Evolutionary conservation across 768 basidiomycete species (phyloP).

Genomic region (Postia placenta): DNA sequence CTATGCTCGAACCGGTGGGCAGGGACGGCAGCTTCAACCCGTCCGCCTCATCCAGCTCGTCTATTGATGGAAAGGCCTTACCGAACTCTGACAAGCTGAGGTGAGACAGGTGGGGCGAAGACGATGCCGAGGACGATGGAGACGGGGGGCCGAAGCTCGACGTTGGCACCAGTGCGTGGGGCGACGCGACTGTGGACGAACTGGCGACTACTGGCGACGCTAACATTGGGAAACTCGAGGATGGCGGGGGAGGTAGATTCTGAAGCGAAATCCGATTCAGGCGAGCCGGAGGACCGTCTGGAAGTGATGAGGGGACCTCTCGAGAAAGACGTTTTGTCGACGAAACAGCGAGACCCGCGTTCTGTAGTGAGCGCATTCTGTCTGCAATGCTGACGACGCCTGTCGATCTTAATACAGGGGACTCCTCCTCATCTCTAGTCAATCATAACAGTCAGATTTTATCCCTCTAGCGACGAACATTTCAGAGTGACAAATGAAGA

Average conservation of each 20-base stretch:
- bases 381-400: slow-evolving; percentile 64
- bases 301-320: slow-evolving; percentile 32
- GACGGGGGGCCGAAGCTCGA: slow-evolving; percentile 74
- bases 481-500: too few relatives aligned
- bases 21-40: slow-evolving; percentile 43
- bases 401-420: neutral
- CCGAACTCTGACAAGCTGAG: slow-evolving; percentile 50
- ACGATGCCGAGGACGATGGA: slow-evolving; percentile 62
- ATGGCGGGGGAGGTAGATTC: slow-evolving; percentile 17
- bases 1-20: slow-evolving; percentile 30
- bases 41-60: slow-evolving; percentile 61
- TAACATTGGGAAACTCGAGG: slow-evolving; percentile 13
- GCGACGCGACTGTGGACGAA: slow-evolving; percentile 23
- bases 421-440: slow-evolving; percentile 8
- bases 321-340: slow-evolving; percentile 52
- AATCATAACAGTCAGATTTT: too few relatives aligned
- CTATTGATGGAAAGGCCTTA: slow-evolving; percentile 69
- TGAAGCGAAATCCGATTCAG: slow-evolving; percentile 37
- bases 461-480: too few relatives aligned
- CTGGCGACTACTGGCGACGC: slow-evolving; percentile 20
- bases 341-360: slow-evolving; percentile 60
- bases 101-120: slow-evolving; percentile 44
- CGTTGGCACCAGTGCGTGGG: slow-evolving; percentile 60
- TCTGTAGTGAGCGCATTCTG: slow-evolving; percentile 68
- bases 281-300: slow-evolving; percentile 24